These are phyloP conservation scores for Penicillium bialowiezense DNA, from an alignment of 495 filamentous ascomycete species.

Conservation along the genomic window DNA sequence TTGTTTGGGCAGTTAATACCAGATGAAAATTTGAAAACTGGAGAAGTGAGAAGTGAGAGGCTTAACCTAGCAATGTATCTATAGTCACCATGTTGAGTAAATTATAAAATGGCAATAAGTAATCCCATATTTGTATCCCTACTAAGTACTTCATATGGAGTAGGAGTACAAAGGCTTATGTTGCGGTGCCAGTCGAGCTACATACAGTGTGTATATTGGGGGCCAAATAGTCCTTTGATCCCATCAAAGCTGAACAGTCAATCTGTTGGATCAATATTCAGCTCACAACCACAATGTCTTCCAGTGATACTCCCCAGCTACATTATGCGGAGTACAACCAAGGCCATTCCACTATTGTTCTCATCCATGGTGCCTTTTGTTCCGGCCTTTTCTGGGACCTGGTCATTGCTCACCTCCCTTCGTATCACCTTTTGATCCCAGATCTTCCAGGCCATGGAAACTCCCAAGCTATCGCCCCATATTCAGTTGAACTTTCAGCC, in stretches of 20 bases:
- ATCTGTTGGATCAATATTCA: not conserved
- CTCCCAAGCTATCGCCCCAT: constrained; percentile 7
- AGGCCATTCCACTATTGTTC: constrained; percentile 9
- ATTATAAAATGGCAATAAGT: too few species aligned
- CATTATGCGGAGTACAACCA: not conserved
- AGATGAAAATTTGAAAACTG: too few species aligned
- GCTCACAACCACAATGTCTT: not conserved
- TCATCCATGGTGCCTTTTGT: constrained; percentile 18
- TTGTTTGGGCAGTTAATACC: too few species aligned
- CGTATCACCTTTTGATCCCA: constrained; percentile 16
- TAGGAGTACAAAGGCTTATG: too few species aligned
- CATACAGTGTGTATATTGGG: too few species aligned
- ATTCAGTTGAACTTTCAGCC: constrained; percentile 9
- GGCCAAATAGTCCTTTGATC: not conserved
- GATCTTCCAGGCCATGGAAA: constrained; percentile 20
- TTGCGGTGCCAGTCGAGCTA: too few species aligned
- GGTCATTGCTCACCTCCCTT: constrained; percentile 10
- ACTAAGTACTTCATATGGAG: too few species aligned
- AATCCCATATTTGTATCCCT: too few species aligned
- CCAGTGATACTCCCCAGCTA: not conserved
- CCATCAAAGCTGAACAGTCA: too few species aligned
- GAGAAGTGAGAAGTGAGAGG: too few species aligned
- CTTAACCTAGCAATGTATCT: too few species aligned
- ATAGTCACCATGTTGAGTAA: too few species aligned
- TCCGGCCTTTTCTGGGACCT: constrained; percentile 11